Evolutionary conservation across 208 protist genomes (phyloP), one percentile per base, ranked within the genome.

Genomic region (Balamuthia mandrillaris): DNA sequence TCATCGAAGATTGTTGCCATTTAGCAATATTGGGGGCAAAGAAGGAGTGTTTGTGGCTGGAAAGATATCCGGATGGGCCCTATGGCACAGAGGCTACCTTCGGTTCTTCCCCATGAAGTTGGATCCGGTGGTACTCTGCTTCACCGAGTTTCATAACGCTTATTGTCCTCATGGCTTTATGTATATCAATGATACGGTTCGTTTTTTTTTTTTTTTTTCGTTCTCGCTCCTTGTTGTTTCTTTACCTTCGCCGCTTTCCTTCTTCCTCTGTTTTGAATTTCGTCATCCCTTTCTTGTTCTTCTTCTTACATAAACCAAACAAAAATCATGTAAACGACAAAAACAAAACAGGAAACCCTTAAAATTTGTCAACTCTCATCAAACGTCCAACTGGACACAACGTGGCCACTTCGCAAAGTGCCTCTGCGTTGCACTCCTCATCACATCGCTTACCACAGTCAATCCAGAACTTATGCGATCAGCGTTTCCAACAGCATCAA

Each of bases 91-190:
- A 42, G 74, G 74, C 47, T 81, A 65, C 74, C 37, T 52, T 39
- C 47, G 51, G 33, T 24, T 81, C 54, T 81, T 52, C 51, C 74
- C 74, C 24, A 81, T 81, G 74, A 81, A 63, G 54, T 29, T 81
- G 29, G 74, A 81, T 35, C 58, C 7, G 51, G 58, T 65, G 16
- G 74, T 81, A 16, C 54, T 29, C 21, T 29, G 37, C 14, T 81
- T 81, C 35, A 52, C 74, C 18, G 74, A 81, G n/a, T 63, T 81
- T 39, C 74, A 81, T 42, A 81, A 81, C 74, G 74, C 41, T 29
- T 65, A 81, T 52, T 81, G 74, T 24, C 74, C 47, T 74, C 31
- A 63, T 35, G 74, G 74, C 47, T 81, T 81, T 42, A 63, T 63
- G 29, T 81, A 81, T n/a, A 65, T 81, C 54, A 81, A 81, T 35